Percentiles rank a stretch among this genome's conserved stretches.
phyloP scores from a whole-genome alignment of 148 eudicot genomes.

The Silene uniflora region DNA sequence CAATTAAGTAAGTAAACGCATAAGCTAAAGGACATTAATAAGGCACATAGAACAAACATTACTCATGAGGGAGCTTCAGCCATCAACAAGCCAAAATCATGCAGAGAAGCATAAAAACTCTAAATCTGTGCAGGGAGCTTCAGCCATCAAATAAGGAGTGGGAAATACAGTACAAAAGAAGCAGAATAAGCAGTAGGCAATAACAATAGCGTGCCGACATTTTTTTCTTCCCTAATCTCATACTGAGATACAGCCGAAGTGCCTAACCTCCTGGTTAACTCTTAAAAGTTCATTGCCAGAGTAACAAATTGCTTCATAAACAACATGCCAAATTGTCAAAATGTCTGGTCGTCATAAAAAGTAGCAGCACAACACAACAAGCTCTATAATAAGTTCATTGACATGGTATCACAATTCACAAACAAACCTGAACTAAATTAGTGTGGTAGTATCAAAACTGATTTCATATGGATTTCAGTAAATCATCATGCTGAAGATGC shows the following conservation, averaged over 20 bases:
- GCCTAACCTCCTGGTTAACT: background rate
- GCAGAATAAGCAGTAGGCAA: background rate
- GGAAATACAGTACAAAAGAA: background rate
- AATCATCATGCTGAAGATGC: background rate
- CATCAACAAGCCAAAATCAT: slow-evolving; percentile 11
- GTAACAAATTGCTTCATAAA: background rate
- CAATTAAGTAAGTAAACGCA: background rate
- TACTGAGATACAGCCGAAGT: background rate
- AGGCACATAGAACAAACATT: background rate
- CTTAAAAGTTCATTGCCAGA: background rate
- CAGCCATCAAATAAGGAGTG: background rate
- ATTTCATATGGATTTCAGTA: background rate
- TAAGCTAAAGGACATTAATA: background rate
- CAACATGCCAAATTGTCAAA: background rate
- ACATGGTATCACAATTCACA: background rate
- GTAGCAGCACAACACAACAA: too few relatives aligned
- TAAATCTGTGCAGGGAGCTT: background rate
- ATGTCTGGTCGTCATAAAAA: background rate
- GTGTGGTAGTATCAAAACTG: too few relatives aligned
- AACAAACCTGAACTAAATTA: background rate
- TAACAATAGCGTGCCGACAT: background rate
- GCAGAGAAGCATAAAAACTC: background rate
- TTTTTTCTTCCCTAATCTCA: background rate
- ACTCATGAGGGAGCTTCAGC: background rate
- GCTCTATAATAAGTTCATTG: slow-evolving; percentile 1